These are phyloP conservation scores for Anthostomella pinea DNA, from an alignment of 2,329 filamentous ascomycete species.

Conservation along the genomic window DNA sequence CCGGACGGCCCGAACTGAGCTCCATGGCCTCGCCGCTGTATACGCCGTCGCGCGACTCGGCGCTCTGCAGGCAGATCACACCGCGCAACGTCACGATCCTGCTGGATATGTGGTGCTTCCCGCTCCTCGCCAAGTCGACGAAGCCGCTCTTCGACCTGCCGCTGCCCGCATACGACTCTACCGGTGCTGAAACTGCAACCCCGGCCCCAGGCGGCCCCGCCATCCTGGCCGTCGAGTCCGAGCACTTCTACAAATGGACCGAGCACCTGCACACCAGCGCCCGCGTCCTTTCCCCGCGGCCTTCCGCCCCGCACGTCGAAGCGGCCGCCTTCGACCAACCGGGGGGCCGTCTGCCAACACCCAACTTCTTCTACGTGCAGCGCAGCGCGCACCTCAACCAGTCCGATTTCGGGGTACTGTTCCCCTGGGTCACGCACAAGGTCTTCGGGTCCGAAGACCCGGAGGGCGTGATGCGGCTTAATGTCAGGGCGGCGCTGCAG, in stretches of 20 bases:
- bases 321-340: constrained; percentile 39
- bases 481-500: constrained; percentile 57
- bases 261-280: constrained; percentile 70
- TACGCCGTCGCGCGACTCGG: constrained; percentile 51
- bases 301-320: constrained; percentile 41
- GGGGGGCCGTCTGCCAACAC: constrained; percentile 46
- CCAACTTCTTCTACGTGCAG: constrained; percentile 72
- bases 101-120: constrained; percentile 79
- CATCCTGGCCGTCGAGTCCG: constrained; percentile 69
- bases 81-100: constrained; percentile 63
- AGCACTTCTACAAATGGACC: constrained; percentile 76
- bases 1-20: constrained; percentile 43
- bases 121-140: constrained; percentile 62
- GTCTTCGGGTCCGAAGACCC: constrained; percentile 57
- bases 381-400: constrained; percentile 78
- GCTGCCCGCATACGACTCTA: constrained; percentile 63
- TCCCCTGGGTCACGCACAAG: constrained; percentile 65
- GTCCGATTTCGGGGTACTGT: constrained; percentile 79
- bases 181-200: constrained; percentile 30
- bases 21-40: constrained; percentile 59
- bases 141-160: constrained; percentile 68
- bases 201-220: constrained; percentile 49
- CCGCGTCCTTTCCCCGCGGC: constrained; percentile 58
- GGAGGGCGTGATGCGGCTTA: constrained; percentile 57
- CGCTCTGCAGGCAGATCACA: constrained; percentile 64